These are phyloP conservation scores for Phytopythium kandeliae DNA, from an alignment of 352 stramenopile genomes.

Conservation along the genomic window DNA sequence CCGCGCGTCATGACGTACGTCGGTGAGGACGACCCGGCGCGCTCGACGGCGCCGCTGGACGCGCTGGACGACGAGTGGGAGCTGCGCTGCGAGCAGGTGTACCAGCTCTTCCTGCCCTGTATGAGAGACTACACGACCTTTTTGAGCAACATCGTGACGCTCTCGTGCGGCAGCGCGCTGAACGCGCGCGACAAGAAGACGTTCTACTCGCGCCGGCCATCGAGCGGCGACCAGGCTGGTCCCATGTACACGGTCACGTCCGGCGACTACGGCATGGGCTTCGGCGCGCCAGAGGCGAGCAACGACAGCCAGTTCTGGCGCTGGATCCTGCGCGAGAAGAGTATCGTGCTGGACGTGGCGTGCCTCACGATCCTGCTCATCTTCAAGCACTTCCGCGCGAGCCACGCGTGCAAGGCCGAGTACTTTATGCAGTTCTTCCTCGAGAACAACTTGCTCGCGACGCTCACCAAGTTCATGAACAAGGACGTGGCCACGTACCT, in stretches of 20 bases:
- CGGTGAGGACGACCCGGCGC: background rate
- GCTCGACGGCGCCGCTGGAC: constrained; percentile 32
- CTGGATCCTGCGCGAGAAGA: constrained; percentile 79
- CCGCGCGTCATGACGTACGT: background rate
- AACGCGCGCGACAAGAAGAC: constrained; percentile 79
- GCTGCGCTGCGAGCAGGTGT: constrained; percentile 55
- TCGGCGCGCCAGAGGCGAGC: constrained; percentile 15
- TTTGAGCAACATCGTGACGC: constrained; percentile 55
- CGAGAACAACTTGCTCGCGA: constrained; percentile 63
- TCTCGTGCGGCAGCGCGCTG: constrained; percentile 59
- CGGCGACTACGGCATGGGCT: constrained; percentile 24
- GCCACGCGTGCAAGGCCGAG: constrained; percentile 69
- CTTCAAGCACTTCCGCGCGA: constrained; percentile 74
- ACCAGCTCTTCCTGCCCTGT: constrained; percentile 64
- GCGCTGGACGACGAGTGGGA: constrained; percentile 71
- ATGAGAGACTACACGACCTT: constrained; percentile 70
- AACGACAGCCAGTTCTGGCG: constrained; percentile 75
- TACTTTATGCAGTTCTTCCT: constrained; percentile 81
- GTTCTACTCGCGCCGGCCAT: constrained; percentile 63
- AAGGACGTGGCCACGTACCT: constrained; percentile 78
- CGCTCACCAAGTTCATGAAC: constrained; percentile 85
- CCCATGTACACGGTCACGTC: constrained; percentile 6
- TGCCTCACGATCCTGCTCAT: constrained; percentile 58
- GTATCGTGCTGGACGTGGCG: constrained; percentile 69
- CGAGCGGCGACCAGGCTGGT: constrained; percentile 27